phyloP scores from a whole-genome alignment of 306 rosid species.

The Ammopiptanthus mongolicus region DNA sequence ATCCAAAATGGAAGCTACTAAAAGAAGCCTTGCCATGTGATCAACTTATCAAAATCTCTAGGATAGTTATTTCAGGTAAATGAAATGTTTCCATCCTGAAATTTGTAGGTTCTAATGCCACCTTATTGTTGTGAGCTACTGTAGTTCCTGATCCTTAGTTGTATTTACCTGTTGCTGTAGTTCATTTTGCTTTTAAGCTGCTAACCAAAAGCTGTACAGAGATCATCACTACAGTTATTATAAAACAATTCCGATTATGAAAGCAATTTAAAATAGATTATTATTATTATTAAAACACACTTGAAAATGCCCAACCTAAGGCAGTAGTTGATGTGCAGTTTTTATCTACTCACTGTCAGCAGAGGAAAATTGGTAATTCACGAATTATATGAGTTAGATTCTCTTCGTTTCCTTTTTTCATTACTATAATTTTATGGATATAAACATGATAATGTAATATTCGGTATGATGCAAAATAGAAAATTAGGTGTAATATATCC shows the following conservation, averaged over 20 bases:
- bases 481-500: too few relatives aligned
- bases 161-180: conserved; percentile 33
- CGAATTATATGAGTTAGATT: too few relatives aligned
- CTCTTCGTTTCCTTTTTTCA: too few relatives aligned
- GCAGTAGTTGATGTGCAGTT: conserved; percentile 14
- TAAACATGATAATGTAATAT: too few relatives aligned
- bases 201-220: conserved; percentile 70
- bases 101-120: conserved; percentile 32
- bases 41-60: conserved; percentile 15
- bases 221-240: conserved; percentile 37
- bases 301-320: neutral
- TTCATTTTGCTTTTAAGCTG: conserved; percentile 30
- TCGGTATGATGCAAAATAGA: too few relatives aligned
- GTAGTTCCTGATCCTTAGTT: conserved; percentile 35
- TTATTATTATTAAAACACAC: neutral
- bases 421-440: too few relatives aligned
- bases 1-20: conserved; percentile 92
- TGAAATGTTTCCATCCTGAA: conserved; percentile 19
- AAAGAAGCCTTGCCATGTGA: conserved; percentile 71
- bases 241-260: conserved; percentile 28
- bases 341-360: conserved; percentile 3
- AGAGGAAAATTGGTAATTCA: neutral
- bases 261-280: conserved; percentile 21
- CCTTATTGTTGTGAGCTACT: conserved; percentile 28
- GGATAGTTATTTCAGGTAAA: conserved; percentile 39